A percentile compares a stretch with the other conserved stretches of the same genome.
These are phyloP conservation scores for Aegilops bicornis DNA, from an alignment of 176 grass and related monocot genomes.

Conservation along the genomic window DNA sequence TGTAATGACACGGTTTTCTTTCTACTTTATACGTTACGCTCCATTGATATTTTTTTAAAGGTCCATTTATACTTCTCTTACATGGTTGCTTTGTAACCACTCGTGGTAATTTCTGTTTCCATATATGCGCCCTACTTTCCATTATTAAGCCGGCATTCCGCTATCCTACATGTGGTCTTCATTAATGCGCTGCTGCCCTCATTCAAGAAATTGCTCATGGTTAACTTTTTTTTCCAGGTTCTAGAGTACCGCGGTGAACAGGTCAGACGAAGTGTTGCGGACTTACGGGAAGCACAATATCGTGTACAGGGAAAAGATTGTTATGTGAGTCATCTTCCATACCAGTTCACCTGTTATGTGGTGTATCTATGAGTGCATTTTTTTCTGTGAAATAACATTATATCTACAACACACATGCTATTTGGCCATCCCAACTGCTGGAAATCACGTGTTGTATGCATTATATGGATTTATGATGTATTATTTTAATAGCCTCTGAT, in stretches of 20 bases:
- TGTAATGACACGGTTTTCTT: not conserved
- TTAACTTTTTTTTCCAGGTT: constrained; percentile 46
- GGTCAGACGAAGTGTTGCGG: constrained; percentile 88
- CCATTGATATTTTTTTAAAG: not conserved
- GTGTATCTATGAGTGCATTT: not conserved
- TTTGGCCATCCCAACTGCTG: constrained; percentile 6
- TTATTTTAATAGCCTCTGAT: constrained; percentile 6
- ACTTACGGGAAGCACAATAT: constrained; percentile 82
- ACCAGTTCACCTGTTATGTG: constrained; percentile 6
- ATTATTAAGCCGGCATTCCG: not conserved
- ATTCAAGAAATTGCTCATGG: constrained; percentile 27
- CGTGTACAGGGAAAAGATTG: constrained; percentile 92
- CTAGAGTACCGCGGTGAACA: constrained; percentile 95
- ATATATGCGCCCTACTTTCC: not conserved
- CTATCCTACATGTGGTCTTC: not conserved
- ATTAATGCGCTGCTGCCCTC: not conserved
- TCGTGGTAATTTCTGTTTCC: not conserved
- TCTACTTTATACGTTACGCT: not conserved
- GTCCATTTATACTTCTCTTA: not conserved
- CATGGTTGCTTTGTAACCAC: not conserved
- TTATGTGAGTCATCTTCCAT: constrained; percentile 68
- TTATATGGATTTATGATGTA: constrained; percentile 17
- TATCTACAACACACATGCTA: not conserved
- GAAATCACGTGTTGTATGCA: not conserved
- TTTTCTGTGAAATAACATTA: not conserved